Evolutionary conservation across 2,329 filamentous ascomycete species (phyloP), one percentile per base, ranked within the genome.

Genomic region (Leptoxyphium fumago): DNA sequence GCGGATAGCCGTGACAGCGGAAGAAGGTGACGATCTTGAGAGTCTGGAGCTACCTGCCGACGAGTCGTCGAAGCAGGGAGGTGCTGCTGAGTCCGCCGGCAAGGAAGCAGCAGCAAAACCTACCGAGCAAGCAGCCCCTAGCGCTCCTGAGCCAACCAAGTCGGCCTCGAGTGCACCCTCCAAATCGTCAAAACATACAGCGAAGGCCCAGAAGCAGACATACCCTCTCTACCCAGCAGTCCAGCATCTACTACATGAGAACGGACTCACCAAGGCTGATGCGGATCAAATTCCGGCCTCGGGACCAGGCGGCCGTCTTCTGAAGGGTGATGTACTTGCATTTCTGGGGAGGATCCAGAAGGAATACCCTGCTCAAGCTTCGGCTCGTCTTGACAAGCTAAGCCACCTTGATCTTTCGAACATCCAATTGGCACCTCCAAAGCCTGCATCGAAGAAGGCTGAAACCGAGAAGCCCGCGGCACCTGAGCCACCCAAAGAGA

Each of bases 251-350:
- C 73, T 96, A 49, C 82, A 84, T 64, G 73, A 82, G 62, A 80
- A 93, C 58, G 80, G 81, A 49, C 68, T 98, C 44, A 74, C 82
- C 55, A 76, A 81, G 52, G 78, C 80, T 40, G 84, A 87, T 46
- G 72, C 87, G 43, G 72, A 78, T 64, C 82, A 84, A 62, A 95
- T 96, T 62, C 82, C 79, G 43, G 82, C 87, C 5, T 89, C 84
- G 15, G 91, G 91, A 18, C 91, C 91, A 28, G 80, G 80, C 56
- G 87, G 88, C 46, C 80, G 91, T 48, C 71, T 98, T 44, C 74
- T 98, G 49, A 98, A 98, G 73, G 91, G 91, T 45, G 91, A 98
- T 60, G 82, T 98, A 6, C 77, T 98, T 43, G 88, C 87, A 40
- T 91, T 89, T 63, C 65, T 96, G 13, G 91, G 91, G 49, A 71